Evolutionary conservation across 1,139 yeast genomes (phyloP).

Genomic region (Debaryomycetaceae sp.): DNA sequence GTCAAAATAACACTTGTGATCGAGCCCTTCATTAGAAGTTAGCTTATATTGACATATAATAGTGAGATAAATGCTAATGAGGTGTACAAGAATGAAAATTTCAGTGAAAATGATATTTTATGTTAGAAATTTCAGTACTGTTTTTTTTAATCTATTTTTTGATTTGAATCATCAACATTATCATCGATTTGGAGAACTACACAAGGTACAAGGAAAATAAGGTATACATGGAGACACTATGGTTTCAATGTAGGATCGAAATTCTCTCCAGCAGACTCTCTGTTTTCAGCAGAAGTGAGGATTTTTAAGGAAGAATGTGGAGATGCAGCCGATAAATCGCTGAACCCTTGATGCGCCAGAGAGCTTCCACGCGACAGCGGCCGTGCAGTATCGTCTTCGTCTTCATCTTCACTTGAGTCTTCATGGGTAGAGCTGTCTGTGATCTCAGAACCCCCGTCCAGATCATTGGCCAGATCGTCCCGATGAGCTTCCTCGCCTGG

Average conservation of each 20-base stretch:
- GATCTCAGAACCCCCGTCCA: neutral
- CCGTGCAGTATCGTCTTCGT: neutral
- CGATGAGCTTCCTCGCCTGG: neutral
- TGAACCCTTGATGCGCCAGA: neutral
- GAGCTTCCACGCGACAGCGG: neutral
- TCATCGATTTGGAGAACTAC: neutral
- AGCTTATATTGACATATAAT: neutral
- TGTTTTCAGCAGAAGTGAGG: neutral
- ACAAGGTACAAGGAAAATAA: neutral
- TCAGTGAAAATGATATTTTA: neutral
- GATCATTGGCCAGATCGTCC: neutral
- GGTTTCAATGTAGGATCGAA: slow-evolving; percentile 25
- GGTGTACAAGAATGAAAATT: neutral
- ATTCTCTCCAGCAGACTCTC: slow-evolving; percentile 3
- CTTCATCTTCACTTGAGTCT: slow-evolving; percentile 5
- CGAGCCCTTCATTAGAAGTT: neutral
- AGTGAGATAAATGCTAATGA: neutral
- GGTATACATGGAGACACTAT: slow-evolving; percentile 1
- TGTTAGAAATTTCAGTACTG: neutral
- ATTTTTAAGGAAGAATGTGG: neutral
- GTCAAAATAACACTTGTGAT: neutral
- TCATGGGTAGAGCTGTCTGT: slow-evolving; percentile 2
- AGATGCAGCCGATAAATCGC: slow-evolving; percentile 2
- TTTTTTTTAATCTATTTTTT: slow-evolving; percentile 1
- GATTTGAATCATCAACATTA: neutral